phyloP scores from a whole-genome alignment of 495 filamentous ascomycete genomes.

The Zalerion maritima region DNA sequence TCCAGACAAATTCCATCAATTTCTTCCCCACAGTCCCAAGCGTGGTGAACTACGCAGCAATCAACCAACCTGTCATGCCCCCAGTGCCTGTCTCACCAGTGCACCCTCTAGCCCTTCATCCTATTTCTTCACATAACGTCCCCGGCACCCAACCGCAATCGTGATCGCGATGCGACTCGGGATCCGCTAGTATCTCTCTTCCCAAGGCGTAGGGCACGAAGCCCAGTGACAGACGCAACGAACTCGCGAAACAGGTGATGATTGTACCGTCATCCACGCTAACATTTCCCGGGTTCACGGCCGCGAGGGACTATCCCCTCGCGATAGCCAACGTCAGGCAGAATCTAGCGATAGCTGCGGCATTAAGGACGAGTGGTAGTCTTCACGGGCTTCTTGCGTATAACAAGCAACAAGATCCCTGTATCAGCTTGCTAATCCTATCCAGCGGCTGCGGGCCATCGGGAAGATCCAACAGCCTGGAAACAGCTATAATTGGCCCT shows the following conservation, averaged over 20 bases:
- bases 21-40: too few species aligned
- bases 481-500: too few species aligned
- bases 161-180: slow-evolving; percentile 35
- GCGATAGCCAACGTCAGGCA: slow-evolving; percentile 25
- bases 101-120: slow-evolving; percentile 12
- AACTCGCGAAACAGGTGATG: slow-evolving; percentile 35
- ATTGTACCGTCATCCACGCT: slow-evolving; percentile 34
- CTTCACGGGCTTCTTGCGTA: too few species aligned
- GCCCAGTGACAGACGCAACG: slow-evolving; percentile 34
- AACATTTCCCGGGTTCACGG: slow-evolving; percentile 28
- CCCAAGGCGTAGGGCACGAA: slow-evolving; percentile 35
- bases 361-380: slow-evolving; percentile 26
- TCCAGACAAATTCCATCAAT: too few species aligned
- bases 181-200: slow-evolving; percentile 43
- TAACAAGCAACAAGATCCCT: too few species aligned
- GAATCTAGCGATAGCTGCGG: slow-evolving; percentile 29
- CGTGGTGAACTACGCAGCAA: slow-evolving; percentile 29
- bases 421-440: too few species aligned
- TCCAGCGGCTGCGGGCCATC: too few species aligned
- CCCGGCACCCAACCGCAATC: slow-evolving; percentile 34
- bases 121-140: slow-evolving; percentile 25
- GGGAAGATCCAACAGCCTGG: too few species aligned
- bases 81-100: slow-evolving; percentile 15
- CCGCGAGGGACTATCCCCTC: slow-evolving; percentile 28
- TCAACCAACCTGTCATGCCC: slow-evolving; percentile 18